Evolutionary conservation across 1,284 basidiomycete species (phyloP), one percentile per base, ranked within the genome.

Genomic region (Ustilago esculenta): DNA sequence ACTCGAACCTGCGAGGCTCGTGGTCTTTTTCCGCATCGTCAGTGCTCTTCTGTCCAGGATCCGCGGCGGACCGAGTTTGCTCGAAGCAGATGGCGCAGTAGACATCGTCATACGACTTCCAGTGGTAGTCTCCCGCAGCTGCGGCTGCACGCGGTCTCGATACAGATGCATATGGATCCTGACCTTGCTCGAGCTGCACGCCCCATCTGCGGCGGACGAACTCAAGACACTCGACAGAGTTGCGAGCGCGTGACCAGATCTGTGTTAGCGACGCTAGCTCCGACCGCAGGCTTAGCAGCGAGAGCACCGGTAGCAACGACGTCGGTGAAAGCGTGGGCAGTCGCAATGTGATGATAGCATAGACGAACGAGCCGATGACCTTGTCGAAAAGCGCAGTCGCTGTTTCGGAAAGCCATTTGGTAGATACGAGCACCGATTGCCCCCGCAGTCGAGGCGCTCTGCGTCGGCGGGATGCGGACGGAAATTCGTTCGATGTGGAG

Each of bases 81-180:
- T 75, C 72, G n/a, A 75, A 72, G 41, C 72, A 75, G 30, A 75
- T 75, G 30, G 70, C 55, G 33, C 72, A 75, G 20, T 56, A 58
- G 12, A 72, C 63, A 35, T 64, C 66, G 12, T 67, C 63, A 44
- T 55, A 42, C 36, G 60, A 64, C 56, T 64, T 70, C 67, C 67
- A 70, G 36, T 50, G 29, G 42, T 70, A 70, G 20, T 64, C 67
- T 5, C 67, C 60, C 14, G 37, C 42, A 7, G 49, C 67, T 23
- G 37, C 44, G 2, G 52, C 52, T 1, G 66, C 71, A 12, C 68
- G 30, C 6, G 68, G 57, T 4, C 63, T 51, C 15, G 27, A 14
- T 0, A 63, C 55, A 8, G 43, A 55, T 11, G 36, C 36, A 23
- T 66, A 60, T 14, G 58, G 66, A 49, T 70, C 60, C 11, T 53